Evolutionary conservation across 306 rosid species (phyloP).

Genomic region (Castanea sativa): DNA sequence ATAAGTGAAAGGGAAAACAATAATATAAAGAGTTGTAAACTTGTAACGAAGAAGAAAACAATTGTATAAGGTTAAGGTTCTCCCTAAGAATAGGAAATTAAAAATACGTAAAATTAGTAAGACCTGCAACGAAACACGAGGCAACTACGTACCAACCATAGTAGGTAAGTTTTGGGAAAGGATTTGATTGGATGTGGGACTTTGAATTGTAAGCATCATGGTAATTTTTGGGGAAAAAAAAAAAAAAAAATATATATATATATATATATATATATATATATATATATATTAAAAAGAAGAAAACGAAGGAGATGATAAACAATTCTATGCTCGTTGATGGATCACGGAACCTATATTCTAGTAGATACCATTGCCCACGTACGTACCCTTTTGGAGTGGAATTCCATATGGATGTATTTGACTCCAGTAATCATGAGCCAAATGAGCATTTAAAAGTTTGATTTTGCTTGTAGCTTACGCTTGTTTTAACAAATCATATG

Average conservation of each 20-base stretch:
- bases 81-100: not conserved
- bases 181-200: conserved; percentile 5
- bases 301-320: not conserved
- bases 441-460: not conserved
- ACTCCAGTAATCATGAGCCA: not conserved
- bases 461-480: too few species aligned
- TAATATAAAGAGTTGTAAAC: not conserved
- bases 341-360: not conserved
- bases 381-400: conserved; percentile 5
- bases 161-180: not conserved
- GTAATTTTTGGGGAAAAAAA: not conserved
- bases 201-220: not conserved
- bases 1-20: not conserved
- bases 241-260: too few species aligned
- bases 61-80: not conserved
- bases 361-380: conserved; percentile 4
- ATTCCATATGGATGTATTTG: not conserved
- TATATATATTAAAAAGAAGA: not conserved
- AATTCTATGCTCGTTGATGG: not conserved
- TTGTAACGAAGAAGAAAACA: not conserved
- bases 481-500: too few species aligned
- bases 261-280: too few species aligned
- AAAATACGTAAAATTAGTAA: not conserved
- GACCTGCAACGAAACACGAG: conserved; percentile 14
- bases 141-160: conserved; percentile 22